Percentiles rank a stretch among this genome's conserved stretches.
These are phyloP conservation scores for Kodamaea kaohsiungensis DNA, from an alignment of 805 yeast genomes.

Conservation along the genomic window DNA sequence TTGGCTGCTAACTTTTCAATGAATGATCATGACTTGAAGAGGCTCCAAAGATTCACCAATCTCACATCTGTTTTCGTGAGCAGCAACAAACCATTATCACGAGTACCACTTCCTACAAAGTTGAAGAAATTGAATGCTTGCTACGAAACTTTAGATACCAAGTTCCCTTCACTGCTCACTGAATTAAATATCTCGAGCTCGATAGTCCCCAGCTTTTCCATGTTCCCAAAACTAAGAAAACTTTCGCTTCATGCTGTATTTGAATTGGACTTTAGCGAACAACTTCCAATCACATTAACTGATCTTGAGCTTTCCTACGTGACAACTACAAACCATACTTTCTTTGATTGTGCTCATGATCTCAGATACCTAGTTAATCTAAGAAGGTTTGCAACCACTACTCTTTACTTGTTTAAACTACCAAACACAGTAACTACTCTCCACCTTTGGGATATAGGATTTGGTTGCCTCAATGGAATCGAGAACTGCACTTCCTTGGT, in stretches of 20 bases:
- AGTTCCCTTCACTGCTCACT: neutral
- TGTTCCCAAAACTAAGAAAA: neutral
- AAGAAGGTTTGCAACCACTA: neutral
- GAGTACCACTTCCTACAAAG: neutral
- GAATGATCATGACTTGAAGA: neutral
- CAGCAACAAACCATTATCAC: neutral
- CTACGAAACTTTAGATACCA: neutral
- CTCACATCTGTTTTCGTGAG: neutral
- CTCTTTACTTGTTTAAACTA: neutral
- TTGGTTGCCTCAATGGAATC: neutral
- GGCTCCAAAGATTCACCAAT: neutral
- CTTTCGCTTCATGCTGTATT: neutral
- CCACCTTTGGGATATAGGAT: neutral
- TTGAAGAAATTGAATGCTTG: neutral
- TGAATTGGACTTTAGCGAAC: neutral
- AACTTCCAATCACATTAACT: neutral
- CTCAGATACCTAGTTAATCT: neutral
- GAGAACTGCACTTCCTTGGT: neutral
- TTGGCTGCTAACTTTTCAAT: neutral
- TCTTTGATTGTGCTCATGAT: neutral
- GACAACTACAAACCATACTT: neutral
- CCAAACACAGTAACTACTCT: neutral
- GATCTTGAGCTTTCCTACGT: neutral
- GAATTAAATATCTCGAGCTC: neutral
- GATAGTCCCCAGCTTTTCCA: neutral